These are phyloP conservation scores for Phytophthora tubulina DNA, from an alignment of 352 stramenopile genomes.

Conservation along the genomic window DNA sequence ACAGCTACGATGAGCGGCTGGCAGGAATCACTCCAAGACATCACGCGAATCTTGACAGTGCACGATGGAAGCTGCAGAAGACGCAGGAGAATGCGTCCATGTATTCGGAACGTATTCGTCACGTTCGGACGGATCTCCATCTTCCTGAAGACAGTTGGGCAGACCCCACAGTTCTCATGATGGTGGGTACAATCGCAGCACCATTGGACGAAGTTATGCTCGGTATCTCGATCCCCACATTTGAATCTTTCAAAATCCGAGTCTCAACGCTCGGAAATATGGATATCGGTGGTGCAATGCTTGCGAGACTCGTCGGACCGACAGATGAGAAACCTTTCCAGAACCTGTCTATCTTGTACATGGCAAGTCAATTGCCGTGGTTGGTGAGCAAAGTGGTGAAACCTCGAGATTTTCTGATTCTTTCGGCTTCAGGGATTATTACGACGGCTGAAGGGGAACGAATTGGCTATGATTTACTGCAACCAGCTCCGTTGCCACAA, in stretches of 20 bases:
- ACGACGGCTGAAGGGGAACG: conserved; percentile 48
- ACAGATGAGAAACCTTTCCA: conserved; percentile 52
- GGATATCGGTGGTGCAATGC: conserved; percentile 52
- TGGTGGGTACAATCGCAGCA: conserved; percentile 52
- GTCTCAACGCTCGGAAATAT: conserved; percentile 36
- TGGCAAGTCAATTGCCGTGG: conserved; percentile 47
- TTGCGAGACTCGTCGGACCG: conserved; percentile 59
- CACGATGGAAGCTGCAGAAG: conserved; percentile 49
- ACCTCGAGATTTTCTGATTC: conserved; percentile 52
- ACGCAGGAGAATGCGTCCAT: conserved; percentile 45
- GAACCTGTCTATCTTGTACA: conserved; percentile 61
- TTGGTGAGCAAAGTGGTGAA: conserved; percentile 53
- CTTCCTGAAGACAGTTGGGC: conserved; percentile 44
- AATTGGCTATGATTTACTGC: conserved; percentile 63
- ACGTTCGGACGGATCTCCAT: conserved; percentile 36
- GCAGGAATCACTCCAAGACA: conserved; percentile 29
- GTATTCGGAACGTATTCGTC: conserved; percentile 44
- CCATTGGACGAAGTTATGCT: conserved; percentile 75
- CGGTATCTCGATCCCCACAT: conserved; percentile 50
- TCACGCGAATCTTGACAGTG: conserved; percentile 43
- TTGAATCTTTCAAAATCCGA: conserved; percentile 53
- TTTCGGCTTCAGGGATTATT: conserved; percentile 53
- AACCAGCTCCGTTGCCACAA: conserved; percentile 52
- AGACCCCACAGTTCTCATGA: conserved; percentile 46
- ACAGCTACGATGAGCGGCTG: conserved; percentile 48